These are phyloP conservation scores for Gyrodon lividus DNA, from an alignment of 768 basidiomycete genomes.

Conservation along the genomic window DNA sequence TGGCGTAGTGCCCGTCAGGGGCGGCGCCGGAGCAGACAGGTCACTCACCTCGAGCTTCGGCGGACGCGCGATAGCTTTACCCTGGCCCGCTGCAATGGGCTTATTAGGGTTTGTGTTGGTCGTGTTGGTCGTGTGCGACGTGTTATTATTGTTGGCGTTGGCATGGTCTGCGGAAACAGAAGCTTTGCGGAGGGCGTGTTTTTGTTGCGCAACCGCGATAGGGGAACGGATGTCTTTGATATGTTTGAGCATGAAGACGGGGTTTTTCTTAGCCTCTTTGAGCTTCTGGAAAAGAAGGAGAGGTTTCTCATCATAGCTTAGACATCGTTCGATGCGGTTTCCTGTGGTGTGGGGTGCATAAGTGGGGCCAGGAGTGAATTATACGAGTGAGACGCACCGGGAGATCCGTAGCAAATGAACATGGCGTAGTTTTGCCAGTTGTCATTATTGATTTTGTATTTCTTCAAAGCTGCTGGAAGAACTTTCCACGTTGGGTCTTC, in stretches of 20 bases:
- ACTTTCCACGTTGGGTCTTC: conserved; percentile 99
- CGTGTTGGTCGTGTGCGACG: conserved; percentile 14
- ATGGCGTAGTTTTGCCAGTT: conserved; percentile 99
- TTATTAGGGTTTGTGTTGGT: conserved; percentile 24
- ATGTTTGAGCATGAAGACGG: conserved; percentile 98
- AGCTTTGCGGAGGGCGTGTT: conserved; percentile 87
- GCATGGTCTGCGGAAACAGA: conserved; percentile 38
- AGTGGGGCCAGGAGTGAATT: neutral
- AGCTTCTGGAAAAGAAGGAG: conserved; percentile 94
- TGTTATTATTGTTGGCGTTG: conserved; percentile 12
- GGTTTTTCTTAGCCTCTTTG: conserved; percentile 96
- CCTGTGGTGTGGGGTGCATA: conserved; percentile 36
- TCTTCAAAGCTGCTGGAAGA: conserved; percentile 94
- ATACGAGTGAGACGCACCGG: conserved; percentile 53
- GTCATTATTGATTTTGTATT: conserved; percentile 98
- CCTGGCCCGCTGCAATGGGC: conserved; percentile 28
- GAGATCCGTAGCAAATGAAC: conserved; percentile 97
- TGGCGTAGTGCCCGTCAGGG: conserved; percentile 58
- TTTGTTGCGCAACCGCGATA: conserved; percentile 94
- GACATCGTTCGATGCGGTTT: conserved; percentile 85
- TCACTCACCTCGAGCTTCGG: conserved; percentile 72
- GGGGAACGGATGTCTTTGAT: conserved; percentile 94
- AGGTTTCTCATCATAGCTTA: conserved; percentile 98
- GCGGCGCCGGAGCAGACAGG: conserved; percentile 47
- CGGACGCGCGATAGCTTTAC: conserved; percentile 49